Percentiles rank a stretch among this genome's conserved stretches.
These are phyloP conservation scores for Phytophthora macrochlamydospora DNA, from an alignment of 352 stramenopile genomes.

Conservation along the genomic window DNA sequence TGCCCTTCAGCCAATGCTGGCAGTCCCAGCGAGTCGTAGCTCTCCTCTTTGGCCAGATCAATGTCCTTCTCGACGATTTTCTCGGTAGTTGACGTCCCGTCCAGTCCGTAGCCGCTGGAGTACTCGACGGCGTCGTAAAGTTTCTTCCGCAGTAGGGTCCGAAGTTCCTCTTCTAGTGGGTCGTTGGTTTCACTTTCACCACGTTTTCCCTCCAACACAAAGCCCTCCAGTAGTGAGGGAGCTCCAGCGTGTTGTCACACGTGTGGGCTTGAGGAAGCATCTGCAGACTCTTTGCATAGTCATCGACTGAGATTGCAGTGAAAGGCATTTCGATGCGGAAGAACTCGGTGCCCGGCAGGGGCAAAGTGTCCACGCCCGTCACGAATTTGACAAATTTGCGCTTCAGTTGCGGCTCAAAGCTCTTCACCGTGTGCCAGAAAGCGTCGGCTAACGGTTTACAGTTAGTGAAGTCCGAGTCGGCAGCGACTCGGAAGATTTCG, in stretches of 20 bases:
- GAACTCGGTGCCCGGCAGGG: constrained; percentile 72
- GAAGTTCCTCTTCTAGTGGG: constrained; percentile 48
- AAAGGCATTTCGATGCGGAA: constrained; percentile 83
- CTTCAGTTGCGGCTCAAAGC: constrained; percentile 57
- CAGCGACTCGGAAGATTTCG: constrained; percentile 56
- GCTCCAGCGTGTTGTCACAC: constrained; percentile 76
- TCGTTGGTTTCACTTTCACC: constrained; percentile 29
- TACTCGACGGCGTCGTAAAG: constrained; percentile 60
- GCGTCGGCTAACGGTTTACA: constrained; percentile 41
- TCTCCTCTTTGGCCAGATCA: constrained; percentile 43
- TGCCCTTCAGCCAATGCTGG: constrained; percentile 40
- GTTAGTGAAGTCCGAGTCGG: constrained; percentile 60
- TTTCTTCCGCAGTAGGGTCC: constrained; percentile 54
- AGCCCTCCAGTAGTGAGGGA: constrained; percentile 78
- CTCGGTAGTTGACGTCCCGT: constrained; percentile 42
- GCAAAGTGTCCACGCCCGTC: constrained; percentile 69
- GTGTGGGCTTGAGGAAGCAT: constrained; percentile 83
- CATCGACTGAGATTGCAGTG: constrained; percentile 37
- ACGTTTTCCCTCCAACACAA: constrained; percentile 56
- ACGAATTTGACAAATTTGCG: constrained; percentile 79
- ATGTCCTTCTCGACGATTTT: constrained; percentile 11
- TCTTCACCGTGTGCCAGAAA: constrained; percentile 65
- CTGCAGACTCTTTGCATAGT: constrained; percentile 50
- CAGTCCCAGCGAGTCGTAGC: constrained; percentile 70
- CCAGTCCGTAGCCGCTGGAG: constrained; percentile 70